phyloP scores from a whole-genome alignment of 305 asterid species.

The Fraxinus velutina region DNA sequence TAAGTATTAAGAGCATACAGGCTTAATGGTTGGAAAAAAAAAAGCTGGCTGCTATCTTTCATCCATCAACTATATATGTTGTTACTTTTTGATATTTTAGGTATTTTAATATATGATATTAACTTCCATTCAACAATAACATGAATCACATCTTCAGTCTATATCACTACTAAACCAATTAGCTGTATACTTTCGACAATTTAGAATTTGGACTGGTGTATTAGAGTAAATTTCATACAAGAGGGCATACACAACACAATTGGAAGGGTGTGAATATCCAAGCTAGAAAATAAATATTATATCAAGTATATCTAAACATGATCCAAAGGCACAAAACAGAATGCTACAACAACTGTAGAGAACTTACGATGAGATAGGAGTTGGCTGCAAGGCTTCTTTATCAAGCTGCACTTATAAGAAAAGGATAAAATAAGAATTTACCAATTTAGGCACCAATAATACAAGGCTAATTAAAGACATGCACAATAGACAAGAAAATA shows the following conservation, averaged over 20 bases:
- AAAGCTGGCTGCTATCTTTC: not conserved
- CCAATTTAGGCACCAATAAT: not conserved
- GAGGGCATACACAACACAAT: not conserved
- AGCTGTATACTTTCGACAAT: not conserved
- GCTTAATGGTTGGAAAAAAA: not conserved
- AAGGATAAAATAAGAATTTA: conserved; percentile 17
- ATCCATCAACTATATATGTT: not conserved
- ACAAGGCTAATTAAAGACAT: not conserved
- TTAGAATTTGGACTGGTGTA: not conserved
- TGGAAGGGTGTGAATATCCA: not conserved
- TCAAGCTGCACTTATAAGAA: conserved; percentile 57
- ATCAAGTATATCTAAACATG: not conserved
- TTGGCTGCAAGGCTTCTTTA: conserved; percentile 65
- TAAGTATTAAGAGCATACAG: not conserved
- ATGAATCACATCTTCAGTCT: conserved; percentile 1
- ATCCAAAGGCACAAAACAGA: not conserved
- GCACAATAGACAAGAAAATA: not conserved
- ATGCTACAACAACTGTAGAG: conserved; percentile 9
- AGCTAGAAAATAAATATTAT: not conserved
- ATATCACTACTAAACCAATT: conserved; percentile 3
- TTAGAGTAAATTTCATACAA: conserved; percentile 2
- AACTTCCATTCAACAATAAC: not conserved
- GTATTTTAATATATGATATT: not conserved
- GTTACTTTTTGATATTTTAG: not conserved
- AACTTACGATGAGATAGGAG: conserved; percentile 81